Base-by-base conservation (phyloP, 139 green algal genomes). In the Monoraphidium neglectum region DNA sequence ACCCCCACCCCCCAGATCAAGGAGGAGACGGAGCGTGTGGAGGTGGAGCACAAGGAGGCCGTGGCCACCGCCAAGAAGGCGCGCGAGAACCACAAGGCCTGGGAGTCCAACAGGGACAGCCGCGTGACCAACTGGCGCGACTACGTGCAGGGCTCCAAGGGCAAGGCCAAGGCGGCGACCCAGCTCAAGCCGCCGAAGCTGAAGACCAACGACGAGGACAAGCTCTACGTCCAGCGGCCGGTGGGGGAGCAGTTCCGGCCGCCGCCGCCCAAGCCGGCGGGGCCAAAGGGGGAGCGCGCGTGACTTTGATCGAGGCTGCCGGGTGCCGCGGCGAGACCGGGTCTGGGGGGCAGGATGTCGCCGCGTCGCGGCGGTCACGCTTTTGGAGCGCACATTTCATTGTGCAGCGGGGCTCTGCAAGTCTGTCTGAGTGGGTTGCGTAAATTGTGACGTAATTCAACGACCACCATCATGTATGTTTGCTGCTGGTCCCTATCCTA, bases 121-220 rank as follows among this genome's bases (percentile, higher is more conserved):
- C 86, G 94, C 8, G 91, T 97, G 35, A 87, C 83, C 40, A 89
- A 62, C 8, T 98, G 93, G 93, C 84, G 92, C 2, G 87, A 92
- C 63, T 95, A 77, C 23, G 84, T 88, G 59, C 91, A 92, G 78
- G 67, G 65, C 33, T 12, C 43, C 8, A 89, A 85, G 49, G 77
- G 71, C 43, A 86, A 81, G n/a, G 67, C 53, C 38, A 90, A 90
- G 76, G 70, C 71, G 24, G 40, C 81, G 18, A 79, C 79, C 13
- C 83, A 89, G 76, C 32, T 90, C n/a, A 90, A 90, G 69, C 83
- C 89, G 24, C 89, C 87, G 2, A 90, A 89, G 80, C 32, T 80
- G 12, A 90, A 90, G 72, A 85, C 81, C 1, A 83, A 83, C 47
- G 92, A 97, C 72, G 86, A 92, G 70, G 92, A 97, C n/a, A 88